A percentile compares a stretch with the other conserved stretches of the same genome.
Conservation (phyloP, 306 rosid species). For the Datisca glomerata region DNA sequence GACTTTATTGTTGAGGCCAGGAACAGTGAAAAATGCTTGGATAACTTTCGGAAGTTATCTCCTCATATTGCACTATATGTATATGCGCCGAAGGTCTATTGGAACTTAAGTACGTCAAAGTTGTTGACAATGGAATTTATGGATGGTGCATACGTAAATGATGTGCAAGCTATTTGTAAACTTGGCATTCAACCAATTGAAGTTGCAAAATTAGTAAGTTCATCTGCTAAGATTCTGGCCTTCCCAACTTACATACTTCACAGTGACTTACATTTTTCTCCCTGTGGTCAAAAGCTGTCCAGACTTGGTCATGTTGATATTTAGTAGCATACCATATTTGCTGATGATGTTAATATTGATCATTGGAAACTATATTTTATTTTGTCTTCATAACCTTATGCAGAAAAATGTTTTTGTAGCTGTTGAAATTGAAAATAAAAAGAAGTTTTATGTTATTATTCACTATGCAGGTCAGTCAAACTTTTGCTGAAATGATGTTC, state of each 20-base stretch:
- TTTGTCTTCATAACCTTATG: too few species aligned
- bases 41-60: slow-evolving; percentile 70
- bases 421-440: too few species aligned
- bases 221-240: slow-evolving; percentile 8
- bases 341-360: too few species aligned
- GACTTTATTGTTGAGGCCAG: slow-evolving; percentile 76
- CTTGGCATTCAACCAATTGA: slow-evolving; percentile 68
- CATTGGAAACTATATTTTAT: too few species aligned
- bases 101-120: slow-evolving; percentile 79
- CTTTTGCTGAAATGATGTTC: slow-evolving; percentile 98
- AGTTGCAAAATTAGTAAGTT: slow-evolving; percentile 77
- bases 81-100: slow-evolving; percentile 79
- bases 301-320: too few species aligned
- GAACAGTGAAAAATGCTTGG: slow-evolving; percentile 86
- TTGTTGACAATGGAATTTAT: slow-evolving; percentile 92
- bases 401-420: too few species aligned
- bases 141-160: slow-evolving; percentile 75
- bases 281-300: background rate
- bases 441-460: too few species aligned
- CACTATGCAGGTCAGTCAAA: slow-evolving; percentile 69
- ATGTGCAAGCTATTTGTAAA: slow-evolving; percentile 44
- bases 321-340: too few species aligned
- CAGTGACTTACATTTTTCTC: too few species aligned
- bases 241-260: background rate
- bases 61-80: slow-evolving; percentile 78